These are phyloP conservation scores for Brasilioporus rufonigricans DNA, from an alignment of 768 basidiomycete genomes.

Conservation along the genomic window DNA sequence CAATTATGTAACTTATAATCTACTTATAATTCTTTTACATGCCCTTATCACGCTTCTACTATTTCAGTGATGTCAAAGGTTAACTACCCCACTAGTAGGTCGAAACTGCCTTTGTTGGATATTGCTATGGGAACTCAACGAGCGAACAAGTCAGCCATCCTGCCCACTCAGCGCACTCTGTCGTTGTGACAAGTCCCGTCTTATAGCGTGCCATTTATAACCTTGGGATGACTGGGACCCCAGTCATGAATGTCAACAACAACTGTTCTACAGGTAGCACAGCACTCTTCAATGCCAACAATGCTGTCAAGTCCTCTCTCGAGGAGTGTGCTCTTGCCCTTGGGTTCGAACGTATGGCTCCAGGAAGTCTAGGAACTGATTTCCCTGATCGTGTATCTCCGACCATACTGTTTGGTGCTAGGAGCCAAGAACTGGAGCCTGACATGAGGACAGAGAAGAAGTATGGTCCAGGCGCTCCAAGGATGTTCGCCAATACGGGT, in stretches of 20 bases:
- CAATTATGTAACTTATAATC: too few species aligned
- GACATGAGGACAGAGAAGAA: slow-evolving; percentile 49
- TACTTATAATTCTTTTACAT: too few species aligned
- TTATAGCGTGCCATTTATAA: slow-evolving; percentile 72
- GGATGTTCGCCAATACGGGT: slow-evolving; percentile 71
- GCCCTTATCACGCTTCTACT: too few species aligned
- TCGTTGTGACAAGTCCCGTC: neutral
- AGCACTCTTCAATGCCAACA: slow-evolving; percentile 73
- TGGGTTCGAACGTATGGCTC: slow-evolving; percentile 84
- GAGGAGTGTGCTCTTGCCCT: slow-evolving; percentile 77
- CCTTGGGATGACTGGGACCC: slow-evolving; percentile 80
- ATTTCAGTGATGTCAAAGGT: too few species aligned
- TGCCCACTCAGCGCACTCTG: neutral
- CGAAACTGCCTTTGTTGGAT: slow-evolving; percentile 73
- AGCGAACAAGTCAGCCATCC: slow-evolving; percentile 59
- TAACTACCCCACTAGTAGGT: too few species aligned
- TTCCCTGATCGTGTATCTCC: slow-evolving; percentile 56
- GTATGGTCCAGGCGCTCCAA: slow-evolving; percentile 65
- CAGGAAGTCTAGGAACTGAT: slow-evolving; percentile 66
- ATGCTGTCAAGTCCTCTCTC: slow-evolving; percentile 64
- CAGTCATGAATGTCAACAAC: slow-evolving; percentile 85
- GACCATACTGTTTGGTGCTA: slow-evolving; percentile 41
- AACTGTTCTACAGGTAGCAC: slow-evolving; percentile 83
- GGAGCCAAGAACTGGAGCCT: slow-evolving; percentile 48
- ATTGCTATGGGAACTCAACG: slow-evolving; percentile 79